A percentile compares a stretch with the other conserved stretches of the same genome.
Evolutionary conservation across 768 basidiomycete species (phyloP).

Genomic region (Tulasnella sp.): DNA sequence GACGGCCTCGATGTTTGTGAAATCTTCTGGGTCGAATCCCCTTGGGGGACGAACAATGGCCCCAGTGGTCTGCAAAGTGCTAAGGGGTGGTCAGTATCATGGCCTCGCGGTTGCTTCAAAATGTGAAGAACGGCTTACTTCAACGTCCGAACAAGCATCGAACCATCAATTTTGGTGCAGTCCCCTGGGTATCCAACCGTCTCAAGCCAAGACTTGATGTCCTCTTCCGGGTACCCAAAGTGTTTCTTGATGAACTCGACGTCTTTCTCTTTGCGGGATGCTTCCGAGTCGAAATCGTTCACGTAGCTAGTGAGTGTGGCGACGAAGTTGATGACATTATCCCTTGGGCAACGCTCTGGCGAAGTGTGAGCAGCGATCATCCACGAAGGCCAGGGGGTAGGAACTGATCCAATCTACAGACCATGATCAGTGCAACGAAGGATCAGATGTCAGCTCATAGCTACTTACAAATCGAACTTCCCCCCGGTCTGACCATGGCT

Average conservation of each 20-base stretch:
- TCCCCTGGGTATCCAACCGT: slow-evolving; percentile 72
- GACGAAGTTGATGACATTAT: slow-evolving; percentile 58
- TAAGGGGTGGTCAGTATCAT: slow-evolving; percentile 37
- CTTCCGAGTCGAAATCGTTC: slow-evolving; percentile 57
- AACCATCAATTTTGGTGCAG: slow-evolving; percentile 59
- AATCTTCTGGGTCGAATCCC: slow-evolving; percentile 53
- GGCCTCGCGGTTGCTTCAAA: slow-evolving; percentile 14
- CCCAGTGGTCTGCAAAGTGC: slow-evolving; percentile 71
- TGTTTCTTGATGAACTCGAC: slow-evolving; percentile 70
- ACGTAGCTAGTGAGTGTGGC: slow-evolving; percentile 61
- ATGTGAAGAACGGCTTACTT: slow-evolving; percentile 46
- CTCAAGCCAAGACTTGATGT: slow-evolving; percentile 83
- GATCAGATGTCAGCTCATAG: neutral
- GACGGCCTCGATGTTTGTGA: slow-evolving; percentile 56
- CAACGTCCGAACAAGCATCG: slow-evolving; percentile 67
- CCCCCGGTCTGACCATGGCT: slow-evolving; percentile 73
- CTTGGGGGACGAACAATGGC: slow-evolving; percentile 55
- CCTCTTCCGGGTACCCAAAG: slow-evolving; percentile 78
- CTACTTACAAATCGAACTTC: slow-evolving; percentile 76
- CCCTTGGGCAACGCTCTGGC: slow-evolving; percentile 51
- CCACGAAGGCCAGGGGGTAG: slow-evolving; percentile 98
- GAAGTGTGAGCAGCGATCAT: slow-evolving; percentile 81
- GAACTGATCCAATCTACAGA: slow-evolving; percentile 70
- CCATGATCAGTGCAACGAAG: neutral
- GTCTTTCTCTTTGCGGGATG: slow-evolving; percentile 55